Base-by-base conservation (phyloP, 2,329 filamentous ascomycete genomes). In the Ascochyta koolunga region DNA sequence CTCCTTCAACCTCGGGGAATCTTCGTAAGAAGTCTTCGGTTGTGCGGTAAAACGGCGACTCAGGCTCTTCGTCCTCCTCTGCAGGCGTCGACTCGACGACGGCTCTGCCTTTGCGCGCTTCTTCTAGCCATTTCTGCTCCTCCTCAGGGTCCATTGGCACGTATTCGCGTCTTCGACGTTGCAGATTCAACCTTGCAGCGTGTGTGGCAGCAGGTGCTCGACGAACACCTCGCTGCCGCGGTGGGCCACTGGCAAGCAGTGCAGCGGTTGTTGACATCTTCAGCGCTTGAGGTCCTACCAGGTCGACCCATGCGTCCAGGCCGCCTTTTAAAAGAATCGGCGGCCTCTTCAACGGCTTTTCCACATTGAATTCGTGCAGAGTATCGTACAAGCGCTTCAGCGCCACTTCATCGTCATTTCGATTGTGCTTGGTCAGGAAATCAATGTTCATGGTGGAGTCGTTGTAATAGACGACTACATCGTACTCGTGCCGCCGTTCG, bases 401-500 rank as follows among this genome's bases (percentile, higher is more conserved):
- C n/a, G 86, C 84, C 19, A 56, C 51, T 51, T 80, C 76, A 6
- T 66, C 65, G 31, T 77, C 73, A 16, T 66, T 74, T 2, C 62
- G 67, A 7, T 80, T 78, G 21, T 78, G 76, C 44, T 76, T 80
- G 16, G 76, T 79, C 32, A 83, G 76, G 65, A 82, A 96, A 65
- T 59, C 79, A 61, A 74, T 83, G 53, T 67, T 90, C 80, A 71
- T 82, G 58, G 84, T 87, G 13, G 72, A 76, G 61, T 93, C 84
- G 72, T 99, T 92, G 71, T 98, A 96, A 66, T 96, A 95, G 0
- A 99, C 90, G 10, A 99, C 84, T 36, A 97, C 77, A 62, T 98
- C 92, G 65, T 89, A 96, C 50, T 89, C 82, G 59, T 93, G 83
- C 13, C 86, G 79, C 48, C 88, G 83, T 50, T 85, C 86, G 65